Percentiles rank a stretch among this genome's conserved stretches.
Conservation (phyloP, 305 asterid species). For the Fraxinus angustifolia region DNA sequence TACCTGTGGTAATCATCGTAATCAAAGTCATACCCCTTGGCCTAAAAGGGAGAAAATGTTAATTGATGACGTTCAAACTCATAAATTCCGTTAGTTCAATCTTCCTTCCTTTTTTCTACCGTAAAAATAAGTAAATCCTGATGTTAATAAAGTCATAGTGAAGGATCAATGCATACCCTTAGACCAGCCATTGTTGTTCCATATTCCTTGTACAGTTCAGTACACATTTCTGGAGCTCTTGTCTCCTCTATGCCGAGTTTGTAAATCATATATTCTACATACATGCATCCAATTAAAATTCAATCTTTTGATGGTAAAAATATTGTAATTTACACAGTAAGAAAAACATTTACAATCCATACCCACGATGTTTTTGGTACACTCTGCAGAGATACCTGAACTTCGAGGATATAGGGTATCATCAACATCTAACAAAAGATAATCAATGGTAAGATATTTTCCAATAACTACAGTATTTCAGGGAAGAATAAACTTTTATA, state of each 20-base stretch:
- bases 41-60: conserved; percentile 37
- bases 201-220: conserved; percentile 68
- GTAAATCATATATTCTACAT: conserved; percentile 67
- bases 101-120: background rate
- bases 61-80: conserved; percentile 3
- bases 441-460: background rate
- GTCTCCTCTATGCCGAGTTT: conserved; percentile 64
- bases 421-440: conserved; percentile 68
- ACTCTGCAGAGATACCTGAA: conserved; percentile 69
- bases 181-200: conserved; percentile 99
- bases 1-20: conserved; percentile 87
- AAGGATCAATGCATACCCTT: conserved; percentile 39
- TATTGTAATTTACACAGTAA: background rate
- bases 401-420: conserved; percentile 82
- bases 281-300: conserved; percentile 8
- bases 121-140: background rate
- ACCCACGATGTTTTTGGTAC: conserved; percentile 83
- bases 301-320: background rate
- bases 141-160: background rate
- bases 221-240: conserved; percentile 63
- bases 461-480: background rate
- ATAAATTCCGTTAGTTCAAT: background rate
- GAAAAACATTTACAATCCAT: background rate
- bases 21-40: conserved; percentile 71
- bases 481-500: background rate